These are phyloP conservation scores for Aspergillus avenaceus DNA, from an alignment of 495 filamentous ascomycete species.

Conservation along the genomic window DNA sequence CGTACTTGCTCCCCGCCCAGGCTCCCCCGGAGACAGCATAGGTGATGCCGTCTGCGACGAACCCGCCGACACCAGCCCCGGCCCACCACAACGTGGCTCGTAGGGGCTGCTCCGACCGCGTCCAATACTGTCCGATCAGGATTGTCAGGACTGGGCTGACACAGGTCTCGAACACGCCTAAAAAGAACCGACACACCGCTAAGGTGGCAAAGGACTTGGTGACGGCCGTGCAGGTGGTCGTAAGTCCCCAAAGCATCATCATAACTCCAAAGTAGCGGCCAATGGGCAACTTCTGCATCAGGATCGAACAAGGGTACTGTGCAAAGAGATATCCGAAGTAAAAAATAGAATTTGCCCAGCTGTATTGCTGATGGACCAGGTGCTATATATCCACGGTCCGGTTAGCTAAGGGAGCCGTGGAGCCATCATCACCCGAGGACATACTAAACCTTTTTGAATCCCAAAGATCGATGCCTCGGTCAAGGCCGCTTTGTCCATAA, in stretches of 20 bases:
- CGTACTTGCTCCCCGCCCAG: too few species aligned
- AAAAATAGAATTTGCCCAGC: neutral
- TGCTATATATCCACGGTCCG: too few species aligned
- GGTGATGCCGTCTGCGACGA: neutral
- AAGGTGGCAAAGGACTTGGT: neutral
- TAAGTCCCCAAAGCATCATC: neutral
- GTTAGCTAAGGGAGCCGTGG: too few species aligned
- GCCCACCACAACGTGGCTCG: neutral
- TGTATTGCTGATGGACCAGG: neutral
- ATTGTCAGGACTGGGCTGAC: neutral
- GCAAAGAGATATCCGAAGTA: neutral
- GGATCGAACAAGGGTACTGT: neutral
- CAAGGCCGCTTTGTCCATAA: neutral
- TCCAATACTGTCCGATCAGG: neutral
- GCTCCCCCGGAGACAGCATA: too few species aligned
- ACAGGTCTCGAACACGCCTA: neutral
- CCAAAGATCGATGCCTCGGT: neutral
- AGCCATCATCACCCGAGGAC: too few species aligned
- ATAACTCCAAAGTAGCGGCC: neutral
- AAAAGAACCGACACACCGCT: neutral
- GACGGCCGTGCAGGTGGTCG: neutral
- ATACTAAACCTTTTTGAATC: neutral
- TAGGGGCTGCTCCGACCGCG: neutral
- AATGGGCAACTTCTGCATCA: neutral
- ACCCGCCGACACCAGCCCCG: neutral